Evolutionary conservation across 108 stramenopile species (phyloP), one percentile per base, ranked within the genome.

Genomic region (Schizochytrium sp.): DNA sequence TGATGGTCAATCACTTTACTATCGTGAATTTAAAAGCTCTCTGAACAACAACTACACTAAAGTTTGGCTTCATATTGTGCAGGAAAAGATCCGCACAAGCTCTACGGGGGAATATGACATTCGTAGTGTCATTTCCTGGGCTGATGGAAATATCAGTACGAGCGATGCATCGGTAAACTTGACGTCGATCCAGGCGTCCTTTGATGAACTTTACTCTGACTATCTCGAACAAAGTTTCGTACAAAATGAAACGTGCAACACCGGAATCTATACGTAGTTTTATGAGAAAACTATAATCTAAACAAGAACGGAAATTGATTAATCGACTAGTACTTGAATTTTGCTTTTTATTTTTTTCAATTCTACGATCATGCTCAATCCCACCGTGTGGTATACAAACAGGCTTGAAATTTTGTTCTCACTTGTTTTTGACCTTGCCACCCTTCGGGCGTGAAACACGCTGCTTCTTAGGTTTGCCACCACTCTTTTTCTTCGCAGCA

Each of bases 401-500:
- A 28, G 28, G 28, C 28, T 28, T 28, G 28, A 28, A 69, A 8
- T 8, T 28, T 38, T 69, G 44, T 15, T 69, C 42, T 69, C 44
- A 44, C 64, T 69, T 69, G 64, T 44, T 69, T 44, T 69, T 69
- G 12, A 69, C 64, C 28, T 69, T 69, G 64, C 64, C 64, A 3
- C 64, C 64, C 64, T 69, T 69, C 42, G 64, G 64, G 1, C 44
- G 40, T 38, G 42, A 38, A 15, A 7, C 64, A 15, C 64, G 64
- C 12, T 44, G 42, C 28, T 69, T 69, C 15, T 69, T 69, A 38
- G 64, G 12, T 38, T 69, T 69, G 64, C 64, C 64, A 60, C 59
- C 59, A 15, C 64, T 44, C 64, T 69, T 69, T 15, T 69, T 69
- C 64, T 69, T 83, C 15, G 76, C 76, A 1, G 76, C 76, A 13